A percentile compares a stretch with the other conserved stretches of the same genome.
Evolutionary conservation across 345 rosid species (phyloP).

Genomic region (Toxicodendron radicans): DNA sequence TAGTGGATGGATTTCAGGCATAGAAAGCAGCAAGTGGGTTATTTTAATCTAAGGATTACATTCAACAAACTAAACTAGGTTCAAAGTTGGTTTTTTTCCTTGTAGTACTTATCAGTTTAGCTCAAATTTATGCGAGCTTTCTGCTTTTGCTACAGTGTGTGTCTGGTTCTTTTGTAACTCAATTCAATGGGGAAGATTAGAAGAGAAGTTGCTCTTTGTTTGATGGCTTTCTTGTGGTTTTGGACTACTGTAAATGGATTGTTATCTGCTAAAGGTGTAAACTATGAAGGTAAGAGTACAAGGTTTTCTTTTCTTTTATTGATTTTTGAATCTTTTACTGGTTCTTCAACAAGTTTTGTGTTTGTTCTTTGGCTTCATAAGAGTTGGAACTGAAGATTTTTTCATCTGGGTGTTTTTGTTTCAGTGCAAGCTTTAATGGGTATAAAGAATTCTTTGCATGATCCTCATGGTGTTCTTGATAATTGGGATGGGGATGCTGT

Average conservation of each 20-base stretch:
- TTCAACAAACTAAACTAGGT: slow-evolving; percentile 29
- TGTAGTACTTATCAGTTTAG: background rate
- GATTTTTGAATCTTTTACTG: slow-evolving; percentile 14
- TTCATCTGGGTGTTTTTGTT: slow-evolving; percentile 16
- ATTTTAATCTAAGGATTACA: slow-evolving; percentile 36
- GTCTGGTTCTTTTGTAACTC: slow-evolving; percentile 29
- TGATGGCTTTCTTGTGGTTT: slow-evolving; percentile 47
- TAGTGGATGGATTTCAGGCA: slow-evolving; percentile 54
- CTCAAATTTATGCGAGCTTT: background rate
- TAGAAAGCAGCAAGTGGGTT: slow-evolving; percentile 41
- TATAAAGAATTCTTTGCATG: slow-evolving; percentile 67
- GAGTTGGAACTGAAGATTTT: slow-evolving; percentile 10
- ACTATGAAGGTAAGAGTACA: slow-evolving; percentile 69
- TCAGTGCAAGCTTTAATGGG: slow-evolving; percentile 88
- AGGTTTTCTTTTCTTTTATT: background rate
- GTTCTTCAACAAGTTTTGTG: background rate
- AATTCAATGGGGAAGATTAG: slow-evolving; percentile 36
- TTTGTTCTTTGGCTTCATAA: slow-evolving; percentile 6
- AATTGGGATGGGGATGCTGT: slow-evolving; percentile 92
- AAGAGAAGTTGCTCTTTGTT: slow-evolving; percentile 25
- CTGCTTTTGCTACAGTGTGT: slow-evolving; percentile 26
- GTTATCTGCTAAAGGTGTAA: slow-evolving; percentile 84
- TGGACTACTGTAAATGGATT: slow-evolving; percentile 48
- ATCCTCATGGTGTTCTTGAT: slow-evolving; percentile 90
- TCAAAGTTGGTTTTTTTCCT: slow-evolving; percentile 24